Conservation (phyloP, 2,329 filamentous ascomycete species). For the Colletotrichum costaricense region DNA sequence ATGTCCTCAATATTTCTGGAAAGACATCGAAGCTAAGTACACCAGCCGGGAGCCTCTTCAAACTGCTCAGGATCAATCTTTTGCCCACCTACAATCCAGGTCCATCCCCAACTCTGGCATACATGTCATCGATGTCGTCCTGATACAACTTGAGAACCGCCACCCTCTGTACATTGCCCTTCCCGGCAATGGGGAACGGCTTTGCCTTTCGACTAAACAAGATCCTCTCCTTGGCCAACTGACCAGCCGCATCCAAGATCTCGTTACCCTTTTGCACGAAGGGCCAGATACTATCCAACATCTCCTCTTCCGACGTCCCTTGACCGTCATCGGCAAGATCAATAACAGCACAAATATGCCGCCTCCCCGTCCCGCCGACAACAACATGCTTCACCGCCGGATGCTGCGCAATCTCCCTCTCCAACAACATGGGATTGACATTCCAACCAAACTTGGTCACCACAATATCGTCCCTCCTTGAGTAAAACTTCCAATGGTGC, state of each 20-base stretch:
- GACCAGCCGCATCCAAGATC: constrained; percentile 56
- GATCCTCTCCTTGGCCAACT: constrained; percentile 46
- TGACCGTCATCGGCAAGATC: constrained; percentile 35
- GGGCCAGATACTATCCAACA: constrained; percentile 52
- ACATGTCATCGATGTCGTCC: constrained; percentile 55
- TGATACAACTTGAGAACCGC: constrained; percentile 53
- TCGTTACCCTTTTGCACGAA: constrained; percentile 62
- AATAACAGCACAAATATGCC: constrained; percentile 35
- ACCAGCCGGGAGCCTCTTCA: no score
- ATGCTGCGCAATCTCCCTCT: constrained; percentile 45
- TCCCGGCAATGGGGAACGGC: constrained; percentile 56
- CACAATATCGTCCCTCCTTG: constrained; percentile 52
- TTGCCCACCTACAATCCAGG: no score
- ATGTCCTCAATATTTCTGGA: no score
- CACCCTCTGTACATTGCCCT: constrained; percentile 57
- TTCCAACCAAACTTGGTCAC: constrained; percentile 56
- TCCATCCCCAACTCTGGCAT: constrained; percentile 37
- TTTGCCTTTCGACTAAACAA: constrained; percentile 51
- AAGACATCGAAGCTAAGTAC: no score
- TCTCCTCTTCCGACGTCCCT: not conserved
- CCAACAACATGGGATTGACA: constrained; percentile 52
- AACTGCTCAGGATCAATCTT: no score
- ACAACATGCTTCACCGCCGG: constrained; percentile 44
- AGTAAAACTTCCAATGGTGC: constrained; percentile 48
- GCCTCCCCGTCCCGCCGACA: constrained; percentile 47